Base-by-base conservation (phyloP, 257 asterid species). In the Plantago elongata region DNA sequence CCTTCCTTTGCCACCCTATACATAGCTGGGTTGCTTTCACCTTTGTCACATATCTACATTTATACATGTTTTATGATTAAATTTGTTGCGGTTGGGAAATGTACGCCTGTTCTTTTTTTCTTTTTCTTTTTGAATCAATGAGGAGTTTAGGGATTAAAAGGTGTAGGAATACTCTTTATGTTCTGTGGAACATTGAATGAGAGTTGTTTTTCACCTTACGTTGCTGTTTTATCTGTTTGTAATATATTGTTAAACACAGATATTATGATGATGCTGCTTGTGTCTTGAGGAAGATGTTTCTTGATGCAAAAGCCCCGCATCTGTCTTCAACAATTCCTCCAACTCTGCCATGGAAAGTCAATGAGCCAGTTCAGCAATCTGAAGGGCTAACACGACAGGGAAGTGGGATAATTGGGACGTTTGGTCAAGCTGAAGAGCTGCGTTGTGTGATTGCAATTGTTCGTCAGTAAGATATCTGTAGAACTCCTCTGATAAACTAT, bases 251-350 rank as follows among this genome's bases (percentile, higher is more conserved):
- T 54, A 40, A 63, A 57, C 73, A 61, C 82, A 92, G 99, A 79
- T 92, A 92, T 72, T 86, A 89, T 49, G 97, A 92, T 64, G 98
- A 92, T 58, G 89, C 95, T 71, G 95, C 98, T 57, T 92, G 98
- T 74, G 89, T 92, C 60, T 73, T 92, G 83, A 83, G 98, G 77
- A 92, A 89, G 79, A 75, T 92, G 84, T 83, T 89, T 81, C 87
- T 92, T 63, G 98, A 92, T 70, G 97, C 97, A 60, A 92, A 88
- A 81, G 98, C 97, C 61, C 98, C 98, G 42, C 95, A 92, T 78
- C 97, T 89, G 63, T 84, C 97, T 14, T 82, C 95, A 46, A 76
- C 77, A 50, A 84, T 92, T 65, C 97, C 98, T 60, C 97, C 99
- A 45, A 66, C 69, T 67, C 74, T 92, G 69, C 97, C 97, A 34